A percentile compares a stretch with the other conserved stretches of the same genome.
These are phyloP conservation scores for Ceratocystis eucalypticola DNA, from an alignment of 2,329 filamentous ascomycete species.

Conservation along the genomic window DNA sequence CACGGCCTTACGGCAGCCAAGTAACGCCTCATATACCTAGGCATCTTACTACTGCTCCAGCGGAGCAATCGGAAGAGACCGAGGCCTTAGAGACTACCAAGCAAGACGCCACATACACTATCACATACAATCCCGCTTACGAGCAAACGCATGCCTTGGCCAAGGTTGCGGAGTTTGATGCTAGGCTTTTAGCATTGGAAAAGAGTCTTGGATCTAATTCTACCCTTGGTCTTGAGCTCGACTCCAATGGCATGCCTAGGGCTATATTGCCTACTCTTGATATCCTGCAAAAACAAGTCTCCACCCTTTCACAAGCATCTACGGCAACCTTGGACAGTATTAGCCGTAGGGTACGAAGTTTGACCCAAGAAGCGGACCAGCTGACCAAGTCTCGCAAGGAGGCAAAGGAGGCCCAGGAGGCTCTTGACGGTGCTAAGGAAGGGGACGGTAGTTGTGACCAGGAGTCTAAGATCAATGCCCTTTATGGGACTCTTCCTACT, in stretches of 20 bases:
- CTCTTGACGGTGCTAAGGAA: slow-evolving; percentile 27
- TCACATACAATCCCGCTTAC: slow-evolving; percentile 51
- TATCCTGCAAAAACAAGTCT: slow-evolving; percentile 66
- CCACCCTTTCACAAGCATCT: slow-evolving; percentile 57
- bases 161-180: slow-evolving; percentile 78
- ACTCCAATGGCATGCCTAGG: slow-evolving; percentile 40
- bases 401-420: slow-evolving; percentile 48
- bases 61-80: slow-evolving; percentile 18
- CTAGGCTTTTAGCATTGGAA: slow-evolving; percentile 65
- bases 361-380: slow-evolving; percentile 59
- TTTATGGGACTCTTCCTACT: slow-evolving; percentile 77
- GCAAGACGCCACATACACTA: slow-evolving; percentile 42
- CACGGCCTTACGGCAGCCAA: slow-evolving; percentile 23
- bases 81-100: slow-evolving; percentile 21
- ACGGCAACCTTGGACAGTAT: slow-evolving; percentile 61
- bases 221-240: slow-evolving; percentile 49
- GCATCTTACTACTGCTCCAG: not conserved
- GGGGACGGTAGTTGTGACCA: slow-evolving; percentile 49
- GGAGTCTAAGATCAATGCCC: slow-evolving; percentile 72
- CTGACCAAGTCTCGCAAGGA: slow-evolving; percentile 52
- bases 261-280: slow-evolving; percentile 76
- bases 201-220: slow-evolving; percentile 65
- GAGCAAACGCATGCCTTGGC: slow-evolving; percentile 58
- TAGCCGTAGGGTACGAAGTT: slow-evolving; percentile 53
- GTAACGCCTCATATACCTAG: slow-evolving; percentile 5